A percentile compares a stretch with the other conserved stretches of the same genome.
phyloP scores from a whole-genome alignment of 2,329 filamentous ascomycete species.

The Bertia moriformis region DNA sequence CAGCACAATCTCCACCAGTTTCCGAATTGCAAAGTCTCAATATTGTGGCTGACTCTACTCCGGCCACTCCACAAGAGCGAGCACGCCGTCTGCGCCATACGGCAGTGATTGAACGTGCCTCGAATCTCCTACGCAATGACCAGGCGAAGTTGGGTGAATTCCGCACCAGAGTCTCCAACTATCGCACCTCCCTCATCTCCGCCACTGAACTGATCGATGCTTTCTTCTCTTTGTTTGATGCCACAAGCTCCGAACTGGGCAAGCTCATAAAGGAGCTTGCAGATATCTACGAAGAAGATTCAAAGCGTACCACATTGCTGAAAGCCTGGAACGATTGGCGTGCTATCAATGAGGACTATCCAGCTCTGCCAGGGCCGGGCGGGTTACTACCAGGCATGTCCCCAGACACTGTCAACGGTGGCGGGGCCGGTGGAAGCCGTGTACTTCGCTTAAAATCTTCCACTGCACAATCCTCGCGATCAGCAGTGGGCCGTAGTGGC shows the following conservation, averaged over 20 bases:
- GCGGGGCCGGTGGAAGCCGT: slow-evolving; percentile 43
- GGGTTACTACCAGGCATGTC: slow-evolving; percentile 50
- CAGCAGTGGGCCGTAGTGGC: slow-evolving; percentile 36
- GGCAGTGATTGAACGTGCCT: slow-evolving; percentile 73
- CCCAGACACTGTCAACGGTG: slow-evolving; percentile 35
- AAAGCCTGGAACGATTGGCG: slow-evolving; percentile 92
- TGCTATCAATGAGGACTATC: slow-evolving; percentile 90
- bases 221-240: slow-evolving; percentile 78
- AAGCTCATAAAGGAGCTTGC: slow-evolving; percentile 83
- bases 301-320: slow-evolving; percentile 58
- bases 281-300: slow-evolving; percentile 75
- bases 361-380: slow-evolving; percentile 63
- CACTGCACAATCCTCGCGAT: slow-evolving; percentile 52
- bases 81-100: slow-evolving; percentile 67
- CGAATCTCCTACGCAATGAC: slow-evolving; percentile 68
- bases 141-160: slow-evolving; percentile 62
- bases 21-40: slow-evolving; percentile 32
- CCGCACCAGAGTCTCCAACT: slow-evolving; percentile 65
- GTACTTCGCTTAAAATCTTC: slow-evolving; percentile 56
- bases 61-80: slow-evolving; percentile 60
- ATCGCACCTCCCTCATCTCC: slow-evolving; percentile 52
- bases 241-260: slow-evolving; percentile 65
- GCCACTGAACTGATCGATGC: slow-evolving; percentile 70
- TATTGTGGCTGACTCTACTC: slow-evolving; percentile 30
- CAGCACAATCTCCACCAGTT: slow-evolving; percentile 10